phyloP scores from a whole-genome alignment of 2,329 filamentous ascomycete species.

The Colletotrichum sp. region DNA sequence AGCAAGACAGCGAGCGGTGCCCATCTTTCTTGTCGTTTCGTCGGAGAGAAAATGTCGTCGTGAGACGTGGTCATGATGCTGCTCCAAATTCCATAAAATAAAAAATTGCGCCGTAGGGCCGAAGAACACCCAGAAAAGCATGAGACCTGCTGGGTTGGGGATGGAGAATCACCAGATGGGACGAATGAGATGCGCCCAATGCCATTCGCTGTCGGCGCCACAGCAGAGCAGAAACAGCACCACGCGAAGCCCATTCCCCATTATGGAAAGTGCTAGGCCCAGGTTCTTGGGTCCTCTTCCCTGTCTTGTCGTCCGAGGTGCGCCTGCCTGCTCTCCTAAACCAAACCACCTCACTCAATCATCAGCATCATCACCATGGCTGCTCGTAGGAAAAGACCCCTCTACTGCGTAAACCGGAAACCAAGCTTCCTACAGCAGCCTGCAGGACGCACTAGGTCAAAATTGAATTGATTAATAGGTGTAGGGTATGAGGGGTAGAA shows the following conservation, averaged over 20 bases:
- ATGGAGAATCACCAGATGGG: slow-evolving; percentile 11
- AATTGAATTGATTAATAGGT: too few relatives aligned
- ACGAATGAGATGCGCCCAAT: background rate
- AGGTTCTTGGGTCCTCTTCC: background rate
- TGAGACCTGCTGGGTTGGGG: background rate
- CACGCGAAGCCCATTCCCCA: background rate
- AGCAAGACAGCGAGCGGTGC: slow-evolving; percentile 1
- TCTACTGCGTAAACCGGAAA: background rate
- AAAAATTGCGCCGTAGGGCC: slow-evolving; percentile 5
- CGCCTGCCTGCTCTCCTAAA: background rate
- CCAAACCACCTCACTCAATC: background rate
- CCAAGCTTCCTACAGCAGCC: too few relatives aligned
- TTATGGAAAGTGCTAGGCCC: background rate
- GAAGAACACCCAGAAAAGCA: slow-evolving; percentile 11
- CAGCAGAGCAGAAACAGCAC: background rate
- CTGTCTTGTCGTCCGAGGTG: background rate
- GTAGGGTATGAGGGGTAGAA: too few relatives aligned
- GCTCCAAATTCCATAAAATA: background rate
- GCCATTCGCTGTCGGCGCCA: background rate
- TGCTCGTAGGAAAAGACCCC: background rate
- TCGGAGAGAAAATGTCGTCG: background rate
- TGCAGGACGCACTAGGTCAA: too few relatives aligned
- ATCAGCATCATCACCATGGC: background rate
- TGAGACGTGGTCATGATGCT: background rate
- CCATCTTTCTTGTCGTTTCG: background rate